Conservation (phyloP, 164 flowering plant genomes). For the Stephania yunnanensis region DNA sequence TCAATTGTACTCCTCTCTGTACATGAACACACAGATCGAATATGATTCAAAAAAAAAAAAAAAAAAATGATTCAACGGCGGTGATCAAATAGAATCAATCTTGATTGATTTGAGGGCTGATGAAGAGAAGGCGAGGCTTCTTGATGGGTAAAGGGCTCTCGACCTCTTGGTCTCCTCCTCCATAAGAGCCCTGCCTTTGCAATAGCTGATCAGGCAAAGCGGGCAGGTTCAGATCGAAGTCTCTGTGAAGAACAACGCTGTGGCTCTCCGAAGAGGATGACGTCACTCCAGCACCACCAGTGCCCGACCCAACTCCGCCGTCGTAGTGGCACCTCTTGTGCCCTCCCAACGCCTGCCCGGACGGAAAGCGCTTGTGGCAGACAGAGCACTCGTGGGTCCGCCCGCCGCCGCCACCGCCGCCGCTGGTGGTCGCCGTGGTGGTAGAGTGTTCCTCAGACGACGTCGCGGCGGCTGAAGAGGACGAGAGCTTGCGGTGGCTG, state of each 20-base stretch:
- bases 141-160: constrained; percentile 42
- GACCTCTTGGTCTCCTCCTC: constrained; percentile 32
- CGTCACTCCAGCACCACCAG: constrained; percentile 16
- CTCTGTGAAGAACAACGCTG: constrained; percentile 23
- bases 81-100: neutral
- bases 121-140: constrained; percentile 28
- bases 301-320: constrained; percentile 17
- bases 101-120: neutral
- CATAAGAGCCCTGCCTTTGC: neutral
- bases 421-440: neutral
- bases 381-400: constrained; percentile 48
- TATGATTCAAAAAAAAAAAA: too few relatives aligned
- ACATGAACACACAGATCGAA: neutral
- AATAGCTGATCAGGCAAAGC: constrained; percentile 37
- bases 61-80: neutral
- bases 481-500: neutral
- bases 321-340: constrained; percentile 68
- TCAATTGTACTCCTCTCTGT: neutral
- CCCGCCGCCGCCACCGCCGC: constrained; percentile 4
- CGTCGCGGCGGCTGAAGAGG: neutral
- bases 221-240: constrained; percentile 61
- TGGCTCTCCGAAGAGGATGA: constrained; percentile 22
- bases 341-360: constrained; percentile 73
- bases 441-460: neutral
- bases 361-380: constrained; percentile 45